A percentile compares a stretch with the other conserved stretches of the same genome.
Conservation (phyloP, 1,284 basidiomycete genomes). For the Kwoniella shivajii region DNA sequence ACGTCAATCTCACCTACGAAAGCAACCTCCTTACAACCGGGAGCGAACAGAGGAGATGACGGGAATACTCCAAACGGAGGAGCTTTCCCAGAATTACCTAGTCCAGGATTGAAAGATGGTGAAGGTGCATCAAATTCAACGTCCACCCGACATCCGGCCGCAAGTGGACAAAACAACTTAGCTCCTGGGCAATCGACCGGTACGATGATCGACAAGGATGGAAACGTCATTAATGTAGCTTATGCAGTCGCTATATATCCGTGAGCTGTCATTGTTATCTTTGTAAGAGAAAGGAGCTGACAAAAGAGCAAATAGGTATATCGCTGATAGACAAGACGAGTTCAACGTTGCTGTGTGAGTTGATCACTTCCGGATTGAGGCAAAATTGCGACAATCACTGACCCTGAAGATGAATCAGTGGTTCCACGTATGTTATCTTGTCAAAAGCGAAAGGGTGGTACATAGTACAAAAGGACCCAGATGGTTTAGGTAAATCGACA, state of each 20-base stretch:
- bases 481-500: constrained; percentile 75
- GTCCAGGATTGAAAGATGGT: constrained; percentile 41
- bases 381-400: not conserved
- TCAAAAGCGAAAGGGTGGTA: constrained; percentile 97
- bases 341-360: constrained; percentile 95
- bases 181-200: constrained; percentile 12
- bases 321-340: constrained; percentile 95
- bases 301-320: constrained; percentile 69
- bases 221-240: constrained; percentile 46
- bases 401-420: constrained; percentile 57
- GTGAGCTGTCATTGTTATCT: constrained; percentile 16
- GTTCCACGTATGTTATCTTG: constrained; percentile 89
- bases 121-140: constrained; percentile 10
- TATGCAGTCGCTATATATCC: constrained; percentile 59
- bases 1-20: constrained; percentile 41
- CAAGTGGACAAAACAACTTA: not conserved
- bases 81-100: constrained; percentile 47
- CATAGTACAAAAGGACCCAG: constrained; percentile 93
- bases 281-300: not conserved
- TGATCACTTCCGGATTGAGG: not conserved
- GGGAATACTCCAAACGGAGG: constrained; percentile 33
- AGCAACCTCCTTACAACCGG: constrained; percentile 15
- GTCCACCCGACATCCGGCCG: constrained; percentile 1
- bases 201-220: constrained; percentile 45
- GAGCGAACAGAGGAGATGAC: constrained; percentile 17